phyloP scores from a whole-genome alignment of 1,284 basidiomycete species.

The Microbotryum saponariae region DNA sequence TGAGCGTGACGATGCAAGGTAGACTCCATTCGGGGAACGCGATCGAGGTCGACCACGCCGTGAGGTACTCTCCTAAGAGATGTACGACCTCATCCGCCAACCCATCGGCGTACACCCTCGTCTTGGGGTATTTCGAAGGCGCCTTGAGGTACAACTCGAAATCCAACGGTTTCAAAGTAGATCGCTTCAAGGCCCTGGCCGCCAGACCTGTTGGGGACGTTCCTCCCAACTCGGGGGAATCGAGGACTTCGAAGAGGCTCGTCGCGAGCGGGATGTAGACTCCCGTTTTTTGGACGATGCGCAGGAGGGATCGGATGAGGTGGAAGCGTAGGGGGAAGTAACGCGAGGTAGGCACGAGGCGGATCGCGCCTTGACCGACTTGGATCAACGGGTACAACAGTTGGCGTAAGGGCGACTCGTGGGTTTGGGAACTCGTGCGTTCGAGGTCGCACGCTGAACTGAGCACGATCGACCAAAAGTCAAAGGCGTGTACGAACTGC shows the following conservation, averaged over 20 bases:
- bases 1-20: slow-evolving; percentile 67
- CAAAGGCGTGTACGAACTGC: slow-evolving; percentile 93
- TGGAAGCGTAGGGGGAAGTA: slow-evolving; percentile 76
- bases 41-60: slow-evolving; percentile 59
- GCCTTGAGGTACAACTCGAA: slow-evolving; percentile 79
- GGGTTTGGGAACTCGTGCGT: slow-evolving; percentile 48
- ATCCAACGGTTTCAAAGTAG: slow-evolving; percentile 84
- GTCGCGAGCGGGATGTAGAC: slow-evolving; percentile 85
- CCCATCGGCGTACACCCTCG: slow-evolving; percentile 75
- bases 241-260: slow-evolving; percentile 76
- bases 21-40: slow-evolving; percentile 89
- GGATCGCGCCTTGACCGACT: slow-evolving; percentile 82
- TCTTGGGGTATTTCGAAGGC: slow-evolving; percentile 81
- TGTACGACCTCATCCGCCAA: slow-evolving; percentile 74
- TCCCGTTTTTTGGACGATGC: slow-evolving; percentile 65
- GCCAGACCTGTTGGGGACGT: too few species aligned
- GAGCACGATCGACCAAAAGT: slow-evolving; percentile 94
- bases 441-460: slow-evolving; percentile 64
- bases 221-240: slow-evolving; percentile 56
- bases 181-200: slow-evolving; percentile 48
- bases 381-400: slow-evolving; percentile 94
- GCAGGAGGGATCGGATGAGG: slow-evolving; percentile 61
- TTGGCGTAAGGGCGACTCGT: slow-evolving; percentile 71
- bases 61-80: slow-evolving; percentile 69
- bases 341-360: slow-evolving; percentile 69